These are phyloP conservation scores for Mollisia scopiformis DNA, from an alignment of 2,329 filamentous ascomycete species.

Conservation along the genomic window DNA sequence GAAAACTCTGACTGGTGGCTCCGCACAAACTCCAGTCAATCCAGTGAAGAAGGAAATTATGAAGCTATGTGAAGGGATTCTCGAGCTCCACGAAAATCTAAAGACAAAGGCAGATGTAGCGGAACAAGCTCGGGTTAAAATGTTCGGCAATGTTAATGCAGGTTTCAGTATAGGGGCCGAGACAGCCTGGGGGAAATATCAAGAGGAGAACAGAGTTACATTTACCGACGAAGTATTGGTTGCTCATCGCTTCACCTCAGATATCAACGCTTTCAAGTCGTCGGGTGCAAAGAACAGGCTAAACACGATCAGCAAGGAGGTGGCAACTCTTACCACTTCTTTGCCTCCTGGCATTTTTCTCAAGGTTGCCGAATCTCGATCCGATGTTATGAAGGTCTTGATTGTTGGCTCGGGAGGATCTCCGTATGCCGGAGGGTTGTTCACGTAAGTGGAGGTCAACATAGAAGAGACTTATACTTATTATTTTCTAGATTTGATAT, in stretches of 20 bases:
- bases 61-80: slow-evolving; percentile 3
- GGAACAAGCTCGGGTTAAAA: not conserved
- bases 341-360: slow-evolving; percentile 28
- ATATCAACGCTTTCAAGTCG: slow-evolving; percentile 5
- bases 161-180: not conserved
- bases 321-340: slow-evolving; percentile 28
- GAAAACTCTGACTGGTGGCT: not conserved
- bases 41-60: not conserved
- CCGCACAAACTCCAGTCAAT: not conserved
- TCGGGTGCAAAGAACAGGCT: slow-evolving; percentile 20
- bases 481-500: slow-evolving; percentile 24
- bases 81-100: slow-evolving; percentile 4
- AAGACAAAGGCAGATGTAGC: not conserved
- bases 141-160: not conserved
- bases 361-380: slow-evolving; percentile 27
- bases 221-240: slow-evolving; percentile 28
- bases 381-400: slow-evolving; percentile 30
- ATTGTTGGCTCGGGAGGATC: slow-evolving; percentile 28
- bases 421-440: slow-evolving; percentile 29
- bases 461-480: not conserved
- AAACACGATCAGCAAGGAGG: slow-evolving; percentile 28
- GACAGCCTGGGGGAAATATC: slow-evolving; percentile 20
- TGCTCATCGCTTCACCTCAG: slow-evolving; percentile 11
- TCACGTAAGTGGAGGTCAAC: slow-evolving; percentile 19
- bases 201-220: slow-evolving; percentile 23